Evolutionary conservation across 495 filamentous ascomycete genomes (phyloP), one percentile per base, ranked within the genome.

Genomic region (Diplogelasinospora grovesii): DNA sequence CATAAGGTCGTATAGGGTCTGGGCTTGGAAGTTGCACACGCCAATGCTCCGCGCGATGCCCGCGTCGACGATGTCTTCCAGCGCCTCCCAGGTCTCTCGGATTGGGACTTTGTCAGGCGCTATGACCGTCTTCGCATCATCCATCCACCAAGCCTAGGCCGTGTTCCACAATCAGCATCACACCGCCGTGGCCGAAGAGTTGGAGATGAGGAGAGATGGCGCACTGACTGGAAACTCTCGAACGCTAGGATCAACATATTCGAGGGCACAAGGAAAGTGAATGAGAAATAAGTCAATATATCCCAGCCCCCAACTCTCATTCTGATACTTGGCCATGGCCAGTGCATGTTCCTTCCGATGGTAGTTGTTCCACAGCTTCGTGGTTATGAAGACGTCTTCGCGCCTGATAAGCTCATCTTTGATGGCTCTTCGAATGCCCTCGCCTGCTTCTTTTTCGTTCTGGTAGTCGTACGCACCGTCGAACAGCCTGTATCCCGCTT

Each of bases 401-500:
- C 79, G 72, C 51, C 68, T 69, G 26, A 80, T 70, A 15, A 86
- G 62, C 64, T 85, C 87, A 57, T 81, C 83, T 14, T 68, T 73
- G 33, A 80, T 64, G 11, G 79, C 74, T n/a, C n/a, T n/a, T n/a
- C n/a, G n/a, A n/a, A n/a, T n/a, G n/a, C n/a, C n/a, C 26, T 79
- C 63, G 51, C 85, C 85, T 41, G 89, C 83, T 55, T 88, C 83
- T 34, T 71, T 65, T 59, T 89, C 83, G 56, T 89, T 89, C 30
- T 72, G 64, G 62, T 88, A 90, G 65, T 77, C 82, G 68, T 80
- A 80, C 4, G 84, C 84, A 49, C 78, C 75, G 66, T 89, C 86
- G 31, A 89, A 77, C 60, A 89, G 86, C 15, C 79, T 68, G 53
- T 82, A 82, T 1, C 78, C 79, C 16, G 72, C 67, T 41, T 76